Percentiles rank a stretch among this genome's conserved stretches.
phyloP scores from a whole-genome alignment of 331 rosid species.

The Quercus phellos region DNA sequence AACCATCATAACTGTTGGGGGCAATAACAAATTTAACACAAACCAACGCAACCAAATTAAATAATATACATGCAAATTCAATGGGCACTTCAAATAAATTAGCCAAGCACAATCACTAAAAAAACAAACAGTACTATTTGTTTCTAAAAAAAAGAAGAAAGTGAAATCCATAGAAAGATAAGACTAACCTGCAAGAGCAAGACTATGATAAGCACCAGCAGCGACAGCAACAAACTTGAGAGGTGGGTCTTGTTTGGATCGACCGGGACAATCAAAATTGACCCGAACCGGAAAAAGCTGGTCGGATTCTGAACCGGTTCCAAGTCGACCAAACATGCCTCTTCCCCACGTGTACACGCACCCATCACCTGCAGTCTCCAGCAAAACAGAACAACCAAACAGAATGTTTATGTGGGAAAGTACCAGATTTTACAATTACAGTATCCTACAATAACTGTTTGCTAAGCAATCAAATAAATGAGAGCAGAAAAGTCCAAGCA shows the following conservation, averaged over 20 bases:
- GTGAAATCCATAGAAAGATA: constrained; percentile 3
- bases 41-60: too few relatives aligned
- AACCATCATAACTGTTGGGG: too few relatives aligned
- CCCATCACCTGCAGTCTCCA: constrained; percentile 57
- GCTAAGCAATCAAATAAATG: neutral
- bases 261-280: constrained; percentile 35
- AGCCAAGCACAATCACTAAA: too few relatives aligned
- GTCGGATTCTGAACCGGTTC: constrained; percentile 60
- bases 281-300: constrained; percentile 51
- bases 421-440: too few relatives aligned
- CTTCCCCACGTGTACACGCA: constrained; percentile 82
- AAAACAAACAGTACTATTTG: too few relatives aligned
- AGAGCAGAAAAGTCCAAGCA: neutral
- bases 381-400: neutral
- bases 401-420: too few relatives aligned
- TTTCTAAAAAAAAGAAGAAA: neutral
- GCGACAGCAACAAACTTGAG: constrained; percentile 59
- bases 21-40: too few relatives aligned
- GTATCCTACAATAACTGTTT: neutral
- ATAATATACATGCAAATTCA: too few relatives aligned
- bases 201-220: constrained; percentile 90
- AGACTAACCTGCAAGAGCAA: constrained; percentile 75
- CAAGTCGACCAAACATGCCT: constrained; percentile 89
- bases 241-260: constrained; percentile 8
- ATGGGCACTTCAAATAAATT: too few relatives aligned